Evolutionary conservation across 2,329 filamentous ascomycete genomes (phyloP).

Genomic region (Penicillium decumbens): DNA sequence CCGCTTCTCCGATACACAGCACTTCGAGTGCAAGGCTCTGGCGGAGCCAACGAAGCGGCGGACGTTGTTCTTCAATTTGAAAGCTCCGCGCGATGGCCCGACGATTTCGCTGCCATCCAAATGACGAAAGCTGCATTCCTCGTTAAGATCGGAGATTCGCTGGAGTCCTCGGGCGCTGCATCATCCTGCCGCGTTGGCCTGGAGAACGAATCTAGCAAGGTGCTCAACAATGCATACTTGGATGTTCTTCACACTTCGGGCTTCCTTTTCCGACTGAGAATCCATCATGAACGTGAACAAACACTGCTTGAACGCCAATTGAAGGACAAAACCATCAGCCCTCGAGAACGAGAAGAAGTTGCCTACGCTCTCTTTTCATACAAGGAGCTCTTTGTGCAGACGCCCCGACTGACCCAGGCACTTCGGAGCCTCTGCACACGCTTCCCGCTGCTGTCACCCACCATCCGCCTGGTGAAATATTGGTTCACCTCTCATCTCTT

Average conservation of each 20-base stretch:
- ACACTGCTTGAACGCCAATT: slow-evolving; percentile 72
- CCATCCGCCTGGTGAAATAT: slow-evolving; percentile 77
- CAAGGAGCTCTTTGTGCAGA: slow-evolving; percentile 65
- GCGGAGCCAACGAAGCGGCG: slow-evolving; percentile 50
- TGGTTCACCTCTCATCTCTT: slow-evolving; percentile 88
- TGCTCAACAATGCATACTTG: slow-evolving; percentile 74
- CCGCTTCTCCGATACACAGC: slow-evolving; percentile 69
- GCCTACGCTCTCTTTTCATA: slow-evolving; percentile 65
- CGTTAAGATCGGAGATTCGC: slow-evolving; percentile 65
- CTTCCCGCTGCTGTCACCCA: slow-evolving; percentile 71
- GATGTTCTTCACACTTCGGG: slow-evolving; percentile 72
- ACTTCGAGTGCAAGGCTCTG: slow-evolving; percentile 26
- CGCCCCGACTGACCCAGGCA: slow-evolving; percentile 75
- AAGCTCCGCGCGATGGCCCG: slow-evolving; percentile 87
- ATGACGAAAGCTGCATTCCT: slow-evolving; percentile 88
- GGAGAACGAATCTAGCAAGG: slow-evolving; percentile 65
- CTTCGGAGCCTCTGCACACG: slow-evolving; percentile 75
- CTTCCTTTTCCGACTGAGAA: slow-evolving; percentile 74
- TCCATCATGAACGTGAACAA: slow-evolving; percentile 84
- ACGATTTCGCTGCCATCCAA: slow-evolving; percentile 85
- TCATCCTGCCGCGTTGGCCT: slow-evolving; percentile 69
- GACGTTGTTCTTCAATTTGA: slow-evolving; percentile 88
- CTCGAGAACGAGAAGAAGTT: slow-evolving; percentile 62
- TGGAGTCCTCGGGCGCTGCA: slow-evolving; percentile 59
- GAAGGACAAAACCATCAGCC: slow-evolving; percentile 66